Conservation (phyloP, 2,329 filamentous ascomycete genomes). For the Teratosphaeria gauchensis region DNA sequence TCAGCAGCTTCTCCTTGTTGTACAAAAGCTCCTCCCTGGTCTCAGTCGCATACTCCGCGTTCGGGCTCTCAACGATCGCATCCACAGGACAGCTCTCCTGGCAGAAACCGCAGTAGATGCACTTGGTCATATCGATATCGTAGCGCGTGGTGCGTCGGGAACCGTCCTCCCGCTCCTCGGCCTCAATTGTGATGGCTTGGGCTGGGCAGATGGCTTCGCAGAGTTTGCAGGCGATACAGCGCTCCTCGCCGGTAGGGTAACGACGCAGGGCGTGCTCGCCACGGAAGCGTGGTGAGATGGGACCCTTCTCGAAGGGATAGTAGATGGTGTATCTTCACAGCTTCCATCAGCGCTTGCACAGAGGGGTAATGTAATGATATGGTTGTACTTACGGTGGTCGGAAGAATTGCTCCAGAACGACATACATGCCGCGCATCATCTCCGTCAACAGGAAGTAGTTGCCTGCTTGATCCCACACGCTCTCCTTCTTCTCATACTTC, state of each 20-base stretch:
- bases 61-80: conserved; percentile 72
- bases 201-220: conserved; percentile 98
- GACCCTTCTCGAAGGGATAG: conserved; percentile 98
- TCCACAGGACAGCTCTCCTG: conserved; percentile 98
- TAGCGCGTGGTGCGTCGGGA: conserved; percentile 92
- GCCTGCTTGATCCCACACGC: conserved; percentile 69
- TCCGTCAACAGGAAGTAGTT: conserved; percentile 94
- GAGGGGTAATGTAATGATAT: not conserved
- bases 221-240: conserved; percentile 99
- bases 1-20: conserved; percentile 72
- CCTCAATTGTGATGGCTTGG: conserved; percentile 97
- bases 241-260: conserved; percentile 95
- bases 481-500: conserved; percentile 64
- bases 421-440: conserved; percentile 96
- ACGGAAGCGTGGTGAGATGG: conserved; percentile 94
- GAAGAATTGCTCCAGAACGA: conserved; percentile 96
- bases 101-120: conserved; percentile 99
- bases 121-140: conserved; percentile 99
- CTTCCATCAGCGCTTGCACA: conserved; percentile 4
- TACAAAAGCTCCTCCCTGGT: conserved; percentile 89
- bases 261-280: conserved; percentile 93
- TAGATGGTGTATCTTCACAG: conserved; percentile 82
- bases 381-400: conserved; percentile 72
- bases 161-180: conserved; percentile 93
- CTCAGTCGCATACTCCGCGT: conserved; percentile 66